Evolutionary conservation across 768 basidiomycete genomes (phyloP).

Genomic region (Podaxis pistillaris): DNA sequence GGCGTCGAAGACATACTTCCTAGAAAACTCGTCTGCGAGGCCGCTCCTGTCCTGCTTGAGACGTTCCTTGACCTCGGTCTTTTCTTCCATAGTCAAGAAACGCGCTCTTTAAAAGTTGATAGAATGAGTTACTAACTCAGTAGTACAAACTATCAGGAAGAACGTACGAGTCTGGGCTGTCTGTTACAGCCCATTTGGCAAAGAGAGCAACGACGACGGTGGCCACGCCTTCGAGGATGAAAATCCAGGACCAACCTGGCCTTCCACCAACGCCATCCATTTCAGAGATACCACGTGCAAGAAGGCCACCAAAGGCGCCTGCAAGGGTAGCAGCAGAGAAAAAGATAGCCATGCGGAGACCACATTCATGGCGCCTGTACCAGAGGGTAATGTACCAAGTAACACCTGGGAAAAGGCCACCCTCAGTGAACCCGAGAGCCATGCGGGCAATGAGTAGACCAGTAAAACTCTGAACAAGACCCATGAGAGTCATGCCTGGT

Average conservation of each 20-base stretch:
- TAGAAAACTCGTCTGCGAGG: constrained; percentile 27
- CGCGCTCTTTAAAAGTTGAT: constrained; percentile 19
- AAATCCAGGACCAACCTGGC: constrained; percentile 35
- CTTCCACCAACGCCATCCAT: constrained; percentile 25
- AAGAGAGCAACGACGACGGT: constrained; percentile 27
- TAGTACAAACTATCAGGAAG: not conserved
- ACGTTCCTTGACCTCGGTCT: constrained; percentile 26
- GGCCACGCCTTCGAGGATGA: constrained; percentile 30
- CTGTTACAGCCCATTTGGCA: constrained; percentile 27
- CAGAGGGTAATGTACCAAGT: constrained; percentile 31
- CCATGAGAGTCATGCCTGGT: constrained; percentile 30
- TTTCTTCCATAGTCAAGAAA: constrained; percentile 28
- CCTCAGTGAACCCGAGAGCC: constrained; percentile 29
- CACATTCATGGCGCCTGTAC: constrained; percentile 31
- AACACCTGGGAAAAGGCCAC: constrained; percentile 30
- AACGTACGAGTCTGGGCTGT: constrained; percentile 28
- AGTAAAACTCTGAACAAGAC: constrained; percentile 24
- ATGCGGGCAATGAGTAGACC: constrained; percentile 26
- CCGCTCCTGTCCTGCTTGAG: constrained; percentile 26
- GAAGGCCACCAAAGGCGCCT: constrained; percentile 31
- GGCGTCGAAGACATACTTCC: constrained; percentile 26
- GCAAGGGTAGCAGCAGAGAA: constrained; percentile 31
- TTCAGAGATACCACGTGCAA: constrained; percentile 28
- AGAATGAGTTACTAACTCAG: not conserved
- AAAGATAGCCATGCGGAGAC: constrained; percentile 32